Conservation (phyloP, 805 yeast species). For the Lachancea waltii region DNA sequence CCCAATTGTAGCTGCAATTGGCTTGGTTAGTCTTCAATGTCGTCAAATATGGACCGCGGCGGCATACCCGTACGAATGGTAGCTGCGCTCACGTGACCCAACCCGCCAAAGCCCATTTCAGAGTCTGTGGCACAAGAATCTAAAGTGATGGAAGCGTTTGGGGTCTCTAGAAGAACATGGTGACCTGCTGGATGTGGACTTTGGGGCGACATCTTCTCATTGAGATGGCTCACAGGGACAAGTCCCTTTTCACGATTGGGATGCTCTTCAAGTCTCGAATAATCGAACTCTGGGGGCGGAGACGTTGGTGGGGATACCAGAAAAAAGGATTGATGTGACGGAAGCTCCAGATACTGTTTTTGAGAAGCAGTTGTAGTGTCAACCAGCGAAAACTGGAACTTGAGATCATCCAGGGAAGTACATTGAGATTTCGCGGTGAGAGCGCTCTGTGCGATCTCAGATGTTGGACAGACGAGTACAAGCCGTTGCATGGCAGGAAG, state of each 20-base stretch:
- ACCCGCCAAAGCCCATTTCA: neutral
- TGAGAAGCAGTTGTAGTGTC: constrained; percentile 7
- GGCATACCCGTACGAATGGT: constrained; percentile 33
- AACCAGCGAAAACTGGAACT: constrained; percentile 15
- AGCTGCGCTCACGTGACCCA: constrained; percentile 1
- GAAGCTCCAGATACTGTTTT: constrained; percentile 29
- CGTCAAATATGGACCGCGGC: constrained; percentile 36
- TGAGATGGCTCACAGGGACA: neutral
- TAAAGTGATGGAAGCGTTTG: constrained; percentile 20
- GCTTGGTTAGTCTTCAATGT: constrained; percentile 14
- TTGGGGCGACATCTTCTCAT: neutral
- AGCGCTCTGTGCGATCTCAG: constrained; percentile 9
- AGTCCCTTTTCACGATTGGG: constrained; percentile 20
- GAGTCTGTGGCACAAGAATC: constrained; percentile 12
- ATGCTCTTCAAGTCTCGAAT: constrained; percentile 33
- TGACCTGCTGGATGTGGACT: neutral
- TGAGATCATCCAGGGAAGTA: neutral
- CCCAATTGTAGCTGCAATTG: too few species aligned
- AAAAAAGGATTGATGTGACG: constrained; percentile 32
- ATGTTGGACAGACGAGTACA: constrained; percentile 19
- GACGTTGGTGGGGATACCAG: constrained; percentile 39
- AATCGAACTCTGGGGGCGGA: constrained; percentile 39
- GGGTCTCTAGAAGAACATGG: constrained; percentile 11
- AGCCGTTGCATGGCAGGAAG: constrained; percentile 21
- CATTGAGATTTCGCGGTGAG: neutral